Base-by-base conservation (phyloP, 176 grass and related monocot species). In the Themeda triandra region DNA sequence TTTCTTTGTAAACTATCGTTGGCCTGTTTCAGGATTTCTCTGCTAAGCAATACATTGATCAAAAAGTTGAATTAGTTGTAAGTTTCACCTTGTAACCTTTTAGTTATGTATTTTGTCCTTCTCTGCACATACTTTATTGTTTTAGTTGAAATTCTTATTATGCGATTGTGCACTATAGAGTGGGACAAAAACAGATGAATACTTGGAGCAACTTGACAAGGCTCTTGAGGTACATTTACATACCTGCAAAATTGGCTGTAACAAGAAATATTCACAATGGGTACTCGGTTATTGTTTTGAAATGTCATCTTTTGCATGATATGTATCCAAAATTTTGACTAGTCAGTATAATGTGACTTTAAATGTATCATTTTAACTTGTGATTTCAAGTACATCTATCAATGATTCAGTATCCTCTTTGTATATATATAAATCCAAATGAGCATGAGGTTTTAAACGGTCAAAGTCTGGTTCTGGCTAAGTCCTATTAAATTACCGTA, bases 31-130 rank as follows among this genome's bases (percentile, higher is more conserved):
- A 98, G 93, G 96, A 95, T 67, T 84, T 83, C 4, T 71, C 84
- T 48, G 93, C 93, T 74, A 93, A 82, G 83, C 75, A 84, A 18
- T 90, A 90, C 81, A 95, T 95, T 67, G 87, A 98, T 89, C 89
- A 95, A 84, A 95, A 98, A 89, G 64, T 98, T 76, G 96, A 98
- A 73, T 73, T 95, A 84, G 49, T 25, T 63, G 93, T 95, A 92
- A 89, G 91, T 91, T 73, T 23, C 65, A 59, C 60, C 17, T 63
- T 76, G 2, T 45, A 65, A 24, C 2, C 33, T 72, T 17, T 31
- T 85, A 63, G 6, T 80, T 77, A 51, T 39, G 66, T 63, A 13
- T 73, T 80, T 6, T 72, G 14, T 70, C 18, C 0, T 62, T 76
- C 39, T 45, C 65, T 21, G 18, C 49, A 58, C 13, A 1, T 51